Conservation (phyloP, 1,284 basidiomycete species). For the Retiboletus fuscus region DNA sequence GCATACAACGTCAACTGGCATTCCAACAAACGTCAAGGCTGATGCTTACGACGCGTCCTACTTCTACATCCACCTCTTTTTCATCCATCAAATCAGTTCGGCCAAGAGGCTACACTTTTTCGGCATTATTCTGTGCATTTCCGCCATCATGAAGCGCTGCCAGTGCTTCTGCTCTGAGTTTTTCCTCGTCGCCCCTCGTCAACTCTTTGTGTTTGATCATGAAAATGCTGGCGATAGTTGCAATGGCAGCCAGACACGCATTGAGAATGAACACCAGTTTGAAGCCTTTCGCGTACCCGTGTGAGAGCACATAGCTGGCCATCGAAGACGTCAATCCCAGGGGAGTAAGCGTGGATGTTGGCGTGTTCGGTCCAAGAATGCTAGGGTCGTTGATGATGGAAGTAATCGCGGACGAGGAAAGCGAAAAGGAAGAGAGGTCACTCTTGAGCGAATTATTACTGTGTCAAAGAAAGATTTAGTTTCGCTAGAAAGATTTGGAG, state of each 20-base stretch:
- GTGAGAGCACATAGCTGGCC: conserved; percentile 58
- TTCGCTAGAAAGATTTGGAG: background rate
- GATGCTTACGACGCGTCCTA: conserved; percentile 11
- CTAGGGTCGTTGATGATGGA: conserved; percentile 63
- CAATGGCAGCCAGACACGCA: conserved; percentile 58
- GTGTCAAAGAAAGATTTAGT: conserved; percentile 3
- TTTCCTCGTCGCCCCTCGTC: conserved; percentile 65
- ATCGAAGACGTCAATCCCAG: conserved; percentile 52
- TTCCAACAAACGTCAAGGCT: background rate
- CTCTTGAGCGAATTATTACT: conserved; percentile 68
- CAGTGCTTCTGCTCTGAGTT: conserved; percentile 52
- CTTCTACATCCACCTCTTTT: conserved; percentile 8
- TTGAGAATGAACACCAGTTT: conserved; percentile 68
- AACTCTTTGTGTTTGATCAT: conserved; percentile 72
- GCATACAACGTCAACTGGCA: background rate
- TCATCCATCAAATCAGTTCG: background rate
- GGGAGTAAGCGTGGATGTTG: conserved; percentile 43
- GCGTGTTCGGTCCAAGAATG: conserved; percentile 52
- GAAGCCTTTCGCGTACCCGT: conserved; percentile 70
- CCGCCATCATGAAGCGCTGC: conserved; percentile 14
- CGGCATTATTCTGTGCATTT: background rate
- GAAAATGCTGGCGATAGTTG: conserved; percentile 62
- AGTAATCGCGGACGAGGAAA: conserved; percentile 53
- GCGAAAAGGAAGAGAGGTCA: conserved; percentile 53
- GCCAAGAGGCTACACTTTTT: conserved; percentile 17